phyloP scores from a whole-genome alignment of 805 yeast genomes.

The Cyberlindnera lachancei region DNA sequence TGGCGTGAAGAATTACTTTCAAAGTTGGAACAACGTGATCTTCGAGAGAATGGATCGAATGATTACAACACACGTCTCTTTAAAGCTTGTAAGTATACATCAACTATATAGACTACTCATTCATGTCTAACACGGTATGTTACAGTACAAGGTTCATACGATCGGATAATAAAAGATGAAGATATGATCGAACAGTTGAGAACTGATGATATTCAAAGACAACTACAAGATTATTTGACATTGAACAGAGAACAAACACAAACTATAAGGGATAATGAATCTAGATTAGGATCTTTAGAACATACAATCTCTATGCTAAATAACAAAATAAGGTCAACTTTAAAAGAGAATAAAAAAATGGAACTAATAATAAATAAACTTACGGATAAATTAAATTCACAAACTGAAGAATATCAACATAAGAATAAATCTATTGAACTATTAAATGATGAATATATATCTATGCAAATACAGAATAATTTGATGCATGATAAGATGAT shows the following conservation, averaged over 20 bases:
- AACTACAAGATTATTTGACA: slow-evolving; percentile 2
- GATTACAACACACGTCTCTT: no score
- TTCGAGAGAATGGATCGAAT: no score
- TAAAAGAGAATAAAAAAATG: slow-evolving; percentile 21
- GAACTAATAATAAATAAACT: slow-evolving; percentile 22
- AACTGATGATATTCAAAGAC: slow-evolving; percentile 6
- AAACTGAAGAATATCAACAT: slow-evolving; percentile 24
- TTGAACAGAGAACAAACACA: slow-evolving; percentile 3
- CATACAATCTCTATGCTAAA: slow-evolving; percentile 9
- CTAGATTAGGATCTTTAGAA: slow-evolving; percentile 1
- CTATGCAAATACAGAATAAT: slow-evolving; percentile 49
- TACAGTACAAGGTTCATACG: no score
- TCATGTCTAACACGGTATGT: no score
- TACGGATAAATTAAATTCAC: slow-evolving; percentile 21
- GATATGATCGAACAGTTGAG: no score
- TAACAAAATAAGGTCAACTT: slow-evolving; percentile 17
- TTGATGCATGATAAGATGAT: slow-evolving; percentile 27
- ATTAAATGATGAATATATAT: slow-evolving; percentile 60
- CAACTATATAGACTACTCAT: no score
- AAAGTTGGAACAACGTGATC: no score
- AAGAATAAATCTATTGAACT: slow-evolving; percentile 52
- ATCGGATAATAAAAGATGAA: no score
- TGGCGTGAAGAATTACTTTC: no score
- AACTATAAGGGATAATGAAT: slow-evolving; percentile 3
- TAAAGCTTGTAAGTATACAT: no score